Percentiles rank a stretch among this genome's conserved stretches.
These are phyloP conservation scores for Trypanosoma vivax DNA, from an alignment of 208 protist species.

Conservation along the genomic window DNA sequence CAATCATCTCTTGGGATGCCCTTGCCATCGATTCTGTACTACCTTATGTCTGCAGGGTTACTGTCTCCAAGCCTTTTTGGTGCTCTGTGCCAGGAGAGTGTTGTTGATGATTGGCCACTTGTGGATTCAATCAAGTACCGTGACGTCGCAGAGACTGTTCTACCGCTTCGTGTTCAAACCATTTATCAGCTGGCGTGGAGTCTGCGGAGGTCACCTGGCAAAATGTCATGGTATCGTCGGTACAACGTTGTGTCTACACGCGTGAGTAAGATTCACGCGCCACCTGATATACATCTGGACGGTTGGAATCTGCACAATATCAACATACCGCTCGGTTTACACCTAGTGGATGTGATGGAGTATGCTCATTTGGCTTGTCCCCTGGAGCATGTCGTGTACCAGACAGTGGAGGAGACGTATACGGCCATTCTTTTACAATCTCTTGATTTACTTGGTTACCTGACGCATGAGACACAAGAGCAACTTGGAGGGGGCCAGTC, in stretches of 20 bases:
- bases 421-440: slow-evolving; percentile 64
- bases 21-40: slow-evolving; percentile 56
- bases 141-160: slow-evolving; percentile 51
- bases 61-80: slow-evolving; percentile 54
- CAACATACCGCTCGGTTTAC: slow-evolving; percentile 26
- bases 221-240: slow-evolving; percentile 23
- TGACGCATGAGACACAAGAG: slow-evolving; percentile 57
- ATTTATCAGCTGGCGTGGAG: slow-evolving; percentile 49
- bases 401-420: slow-evolving; percentile 36
- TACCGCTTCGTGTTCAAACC: slow-evolving; percentile 74
- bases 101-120: slow-evolving; percentile 82
- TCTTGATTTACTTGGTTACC: slow-evolving; percentile 89
- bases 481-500: slow-evolving; percentile 21
- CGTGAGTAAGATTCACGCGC: slow-evolving; percentile 25
- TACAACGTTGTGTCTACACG: slow-evolving; percentile 17
- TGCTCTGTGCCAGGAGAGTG: slow-evolving; percentile 43
- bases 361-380: slow-evolving; percentile 33
- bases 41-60: slow-evolving; percentile 57
- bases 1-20: slow-evolving; percentile 42
- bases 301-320: slow-evolving; percentile 41
- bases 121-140: slow-evolving; percentile 73
- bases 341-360: slow-evolving; percentile 54
- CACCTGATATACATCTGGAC: slow-evolving; percentile 52
- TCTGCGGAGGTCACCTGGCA: background rate
- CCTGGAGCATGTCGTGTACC: slow-evolving; percentile 17